phyloP scores from a whole-genome alignment of 1,284 basidiomycete species.

The Schizophyllum commune region DNA sequence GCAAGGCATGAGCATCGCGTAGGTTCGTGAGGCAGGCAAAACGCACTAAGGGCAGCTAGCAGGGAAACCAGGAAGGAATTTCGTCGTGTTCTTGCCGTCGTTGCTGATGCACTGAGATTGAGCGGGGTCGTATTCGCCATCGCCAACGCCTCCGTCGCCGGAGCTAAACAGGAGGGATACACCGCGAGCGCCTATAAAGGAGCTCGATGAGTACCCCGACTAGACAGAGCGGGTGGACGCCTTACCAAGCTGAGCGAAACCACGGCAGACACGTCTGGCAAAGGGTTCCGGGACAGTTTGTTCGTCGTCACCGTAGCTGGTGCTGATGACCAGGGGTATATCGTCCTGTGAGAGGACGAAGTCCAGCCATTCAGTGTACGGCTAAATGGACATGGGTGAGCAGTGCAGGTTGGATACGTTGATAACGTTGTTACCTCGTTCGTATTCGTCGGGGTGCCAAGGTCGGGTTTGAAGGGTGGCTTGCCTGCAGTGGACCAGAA shows the following conservation, averaged over 20 bases:
- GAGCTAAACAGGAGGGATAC: conserved; percentile 55
- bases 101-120: conserved; percentile 52
- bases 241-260: conserved; percentile 56
- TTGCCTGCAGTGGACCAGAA: conserved; percentile 57
- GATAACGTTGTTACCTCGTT: conserved; percentile 49
- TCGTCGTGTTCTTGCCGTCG: conserved; percentile 42
- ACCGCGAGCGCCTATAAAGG: conserved; percentile 48
- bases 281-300: conserved; percentile 50
- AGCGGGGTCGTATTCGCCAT: conserved; percentile 39
- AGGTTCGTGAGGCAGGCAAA: not conserved
- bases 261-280: conserved; percentile 52
- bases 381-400: conserved; percentile 2
- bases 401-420: conserved; percentile 12
- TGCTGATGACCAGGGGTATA: conserved; percentile 52
- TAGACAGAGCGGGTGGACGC: not conserved
- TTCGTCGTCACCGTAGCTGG: conserved; percentile 63
- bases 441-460: conserved; percentile 29
- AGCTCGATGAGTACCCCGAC: conserved; percentile 43
- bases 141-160: conserved; percentile 68
- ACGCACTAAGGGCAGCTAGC: conserved; percentile 25
- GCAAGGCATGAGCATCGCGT: not conserved
- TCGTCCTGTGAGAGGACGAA: conserved; percentile 35
- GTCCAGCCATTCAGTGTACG: conserved; percentile 42
- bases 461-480: conserved; percentile 53
- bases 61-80: conserved; percentile 11